A percentile compares a stretch with the other conserved stretches of the same genome.
Conservation (phyloP, 1,139 yeast genomes). For the Geotrichum siamense region DNA sequence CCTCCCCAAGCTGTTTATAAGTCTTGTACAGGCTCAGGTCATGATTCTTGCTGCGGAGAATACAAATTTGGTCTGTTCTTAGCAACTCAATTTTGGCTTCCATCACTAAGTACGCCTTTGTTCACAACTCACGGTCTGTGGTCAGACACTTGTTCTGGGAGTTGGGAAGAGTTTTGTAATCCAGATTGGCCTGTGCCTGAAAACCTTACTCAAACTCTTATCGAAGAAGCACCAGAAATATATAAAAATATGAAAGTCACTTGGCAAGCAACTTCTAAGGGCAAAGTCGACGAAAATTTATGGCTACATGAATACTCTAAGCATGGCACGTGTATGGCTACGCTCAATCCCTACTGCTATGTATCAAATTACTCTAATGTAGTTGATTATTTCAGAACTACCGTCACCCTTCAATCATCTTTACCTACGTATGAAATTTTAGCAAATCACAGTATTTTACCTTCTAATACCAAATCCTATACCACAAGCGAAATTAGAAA, state of each 20-base stretch:
- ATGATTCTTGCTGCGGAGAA: conserved; percentile 66
- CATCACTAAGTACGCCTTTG: conserved; percentile 70
- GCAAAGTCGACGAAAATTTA: conserved; percentile 63
- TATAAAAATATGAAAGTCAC: conserved; percentile 48
- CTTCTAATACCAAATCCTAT: conserved; percentile 54
- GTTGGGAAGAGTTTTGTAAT: conserved; percentile 71
- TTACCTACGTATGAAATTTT: conserved; percentile 70
- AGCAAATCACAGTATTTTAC: conserved; percentile 57
- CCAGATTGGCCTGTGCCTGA: conserved; percentile 44
- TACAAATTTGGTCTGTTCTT: conserved; percentile 78
- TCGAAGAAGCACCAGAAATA: conserved; percentile 43
- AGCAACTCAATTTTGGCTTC: conserved; percentile 93
- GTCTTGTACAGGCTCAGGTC: conserved; percentile 21
- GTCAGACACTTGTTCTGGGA: conserved; percentile 77
- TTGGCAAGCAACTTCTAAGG: conserved; percentile 62
- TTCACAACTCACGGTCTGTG: conserved; percentile 83
- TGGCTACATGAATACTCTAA: conserved; percentile 95
- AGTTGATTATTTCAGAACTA: conserved; percentile 65
- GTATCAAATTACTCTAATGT: conserved; percentile 50
- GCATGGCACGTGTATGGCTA: conserved; percentile 87
- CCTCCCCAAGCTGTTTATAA: conserved; percentile 1
- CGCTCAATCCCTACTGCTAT: conserved; percentile 69
- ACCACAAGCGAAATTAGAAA: conserved; percentile 55
- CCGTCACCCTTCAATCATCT: conserved; percentile 54
- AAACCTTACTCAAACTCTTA: conserved; percentile 49